Evolutionary conservation across 495 filamentous ascomycete genomes (phyloP), one percentile per base, ranked within the genome.

Genomic region (Xylaria sp.): DNA sequence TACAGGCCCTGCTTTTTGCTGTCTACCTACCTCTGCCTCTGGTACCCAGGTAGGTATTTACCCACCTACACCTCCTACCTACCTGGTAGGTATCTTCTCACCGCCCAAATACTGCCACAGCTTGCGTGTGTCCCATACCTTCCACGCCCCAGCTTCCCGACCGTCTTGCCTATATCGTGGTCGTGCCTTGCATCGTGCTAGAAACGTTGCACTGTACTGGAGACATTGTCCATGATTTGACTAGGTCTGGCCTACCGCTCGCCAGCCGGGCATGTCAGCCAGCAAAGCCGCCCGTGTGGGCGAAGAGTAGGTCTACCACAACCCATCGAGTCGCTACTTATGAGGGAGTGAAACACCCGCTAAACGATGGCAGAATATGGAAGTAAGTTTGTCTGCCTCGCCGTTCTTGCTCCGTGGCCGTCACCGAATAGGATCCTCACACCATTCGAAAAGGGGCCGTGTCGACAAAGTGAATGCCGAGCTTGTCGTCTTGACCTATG

Each of bases 401-500:
- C 24, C 62, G 33, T 17, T 69, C 17, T 59, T 46, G 33, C 17
- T 55, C 52, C 53, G 26, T 37, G 29, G 48, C 33, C 21, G 3
- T 26, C 17, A 5, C 15, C 3, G 41, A 40, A 62, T 67, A 31
- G 64, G 69, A 62, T 66, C 17, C 67, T 69, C 44, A 72, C 57
- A 55, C 44, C 40, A 70, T 59, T 68, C 59, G 67, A 43, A 8
- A 73, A 91, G 89, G 80, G 91, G 89, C 73, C 85, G 90, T 71
- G 87, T 90, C 67, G 88, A 90, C 75, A 90, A 90, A 79, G 88
- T 90, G 77, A 91, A 97, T 82, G 93, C 96, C 61, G 96, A 99
- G 82, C 87, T 99, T 73, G 96, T 99, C 26, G 97, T 95, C 69
- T 87, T 99, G 76, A 99, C 96, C 50, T 99, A 99, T 78, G 96